Conservation (phyloP, 345 rosid species). For the Camelina neglecta region DNA sequence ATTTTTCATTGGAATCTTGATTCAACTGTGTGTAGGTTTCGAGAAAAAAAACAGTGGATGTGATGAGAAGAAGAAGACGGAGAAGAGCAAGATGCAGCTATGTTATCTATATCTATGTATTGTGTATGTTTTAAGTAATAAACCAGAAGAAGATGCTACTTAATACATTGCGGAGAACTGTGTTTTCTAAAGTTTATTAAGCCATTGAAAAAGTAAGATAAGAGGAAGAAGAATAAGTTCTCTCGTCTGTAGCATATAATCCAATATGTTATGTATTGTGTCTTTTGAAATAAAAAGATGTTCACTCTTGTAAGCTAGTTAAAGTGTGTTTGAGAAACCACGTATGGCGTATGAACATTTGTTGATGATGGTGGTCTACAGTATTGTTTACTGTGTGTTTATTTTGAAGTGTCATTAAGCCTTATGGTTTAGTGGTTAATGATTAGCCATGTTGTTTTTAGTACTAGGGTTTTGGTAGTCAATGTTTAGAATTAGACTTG, state of each 20-base stretch:
- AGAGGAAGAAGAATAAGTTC: neutral
- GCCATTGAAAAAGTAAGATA: constrained; percentile 7
- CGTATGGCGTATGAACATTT: too few species aligned
- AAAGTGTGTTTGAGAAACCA: neutral
- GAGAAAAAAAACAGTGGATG: constrained; percentile 23
- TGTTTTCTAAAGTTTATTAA: constrained; percentile 21
- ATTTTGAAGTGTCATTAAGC: too few species aligned
- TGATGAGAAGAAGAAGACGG: constrained; percentile 24
- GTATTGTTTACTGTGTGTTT: too few species aligned
- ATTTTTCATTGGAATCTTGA: constrained; percentile 17
- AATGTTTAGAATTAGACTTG: too few species aligned
- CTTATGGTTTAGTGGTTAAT: too few species aligned
- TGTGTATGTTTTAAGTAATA: constrained; percentile 37
- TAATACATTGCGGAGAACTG: constrained; percentile 29
- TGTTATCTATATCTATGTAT: constrained; percentile 29
- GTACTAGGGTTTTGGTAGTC: too few species aligned
- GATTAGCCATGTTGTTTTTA: too few species aligned
- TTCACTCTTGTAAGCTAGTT: neutral
- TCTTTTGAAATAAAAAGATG: neutral
- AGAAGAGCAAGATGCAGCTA: constrained; percentile 24
- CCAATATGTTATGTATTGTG: neutral
- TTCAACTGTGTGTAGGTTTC: constrained; percentile 38
- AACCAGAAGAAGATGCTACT: constrained; percentile 29
- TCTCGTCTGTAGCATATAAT: neutral
- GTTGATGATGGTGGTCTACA: neutral